A percentile compares a stretch with the other conserved stretches of the same genome.
These are phyloP conservation scores for Puccinia polysora DNA, from an alignment of 1,284 basidiomycete species.

Conservation along the genomic window DNA sequence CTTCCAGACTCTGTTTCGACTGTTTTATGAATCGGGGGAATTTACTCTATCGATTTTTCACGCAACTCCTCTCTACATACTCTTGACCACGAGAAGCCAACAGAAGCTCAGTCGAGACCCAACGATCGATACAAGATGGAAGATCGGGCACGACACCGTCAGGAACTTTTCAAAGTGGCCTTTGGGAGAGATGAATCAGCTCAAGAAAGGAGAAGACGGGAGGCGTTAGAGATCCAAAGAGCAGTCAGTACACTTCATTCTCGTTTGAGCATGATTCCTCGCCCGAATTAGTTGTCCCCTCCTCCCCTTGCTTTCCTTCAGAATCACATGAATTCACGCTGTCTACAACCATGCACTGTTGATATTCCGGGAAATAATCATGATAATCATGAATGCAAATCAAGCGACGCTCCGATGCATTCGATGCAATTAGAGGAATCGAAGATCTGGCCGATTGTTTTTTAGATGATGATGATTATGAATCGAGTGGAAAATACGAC, in stretches of 20 bases:
- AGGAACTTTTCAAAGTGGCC: conserved; percentile 1
- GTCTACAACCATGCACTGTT: background rate
- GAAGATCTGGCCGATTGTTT: conserved; percentile 10
- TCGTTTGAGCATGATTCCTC: no score
- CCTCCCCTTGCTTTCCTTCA: background rate
- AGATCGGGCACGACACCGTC: conserved; percentile 5
- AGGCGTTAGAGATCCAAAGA: conserved; percentile 19
- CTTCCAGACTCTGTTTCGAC: no score
- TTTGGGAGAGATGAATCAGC: background rate
- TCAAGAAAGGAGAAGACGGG: conserved; percentile 17
- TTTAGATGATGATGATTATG: background rate
- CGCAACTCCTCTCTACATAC: no score
- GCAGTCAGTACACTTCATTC: conserved; percentile 19
- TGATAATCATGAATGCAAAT: background rate
- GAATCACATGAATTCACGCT: background rate
- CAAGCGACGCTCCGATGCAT: conserved; percentile 23
- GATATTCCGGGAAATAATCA: background rate
- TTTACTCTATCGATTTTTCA: no score
- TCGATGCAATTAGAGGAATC: conserved; percentile 28
- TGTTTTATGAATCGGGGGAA: no score
- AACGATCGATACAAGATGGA: no score
- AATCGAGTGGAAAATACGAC: conserved; percentile 8
- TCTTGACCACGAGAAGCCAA: no score
- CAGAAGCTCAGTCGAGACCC: no score
- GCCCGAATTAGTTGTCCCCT: no score